phyloP scores from a whole-genome alignment of 2,329 filamentous ascomycete species.

The Didymella glomerata region DNA sequence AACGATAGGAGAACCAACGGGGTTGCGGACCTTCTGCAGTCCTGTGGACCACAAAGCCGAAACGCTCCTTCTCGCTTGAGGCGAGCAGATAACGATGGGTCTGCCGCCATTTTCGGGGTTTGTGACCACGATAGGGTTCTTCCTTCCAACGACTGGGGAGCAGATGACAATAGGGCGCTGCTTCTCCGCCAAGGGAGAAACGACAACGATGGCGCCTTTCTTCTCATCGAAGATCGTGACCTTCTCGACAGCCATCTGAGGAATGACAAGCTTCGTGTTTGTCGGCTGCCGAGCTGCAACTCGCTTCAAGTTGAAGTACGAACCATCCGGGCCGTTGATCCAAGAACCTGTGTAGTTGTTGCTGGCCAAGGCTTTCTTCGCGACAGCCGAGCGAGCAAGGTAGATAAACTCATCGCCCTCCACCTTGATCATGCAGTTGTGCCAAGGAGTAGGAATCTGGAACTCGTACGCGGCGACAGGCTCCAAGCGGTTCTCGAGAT shows the following conservation, averaged over 20 bases:
- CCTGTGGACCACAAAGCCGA: conserved; percentile 29
- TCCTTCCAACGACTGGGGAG: conserved; percentile 37
- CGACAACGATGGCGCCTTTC: conserved; percentile 32
- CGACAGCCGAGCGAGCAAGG: conserved; percentile 38
- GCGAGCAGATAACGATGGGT: conserved; percentile 37
- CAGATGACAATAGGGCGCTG: conserved; percentile 37
- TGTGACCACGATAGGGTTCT: conserved; percentile 32
- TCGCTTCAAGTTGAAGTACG: conserved; percentile 37
- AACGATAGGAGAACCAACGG: conserved; percentile 33
- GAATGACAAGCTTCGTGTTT: conserved; percentile 25
- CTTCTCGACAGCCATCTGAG: conserved; percentile 26
- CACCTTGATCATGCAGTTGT: conserved; percentile 53
- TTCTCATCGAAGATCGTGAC: conserved; percentile 35
- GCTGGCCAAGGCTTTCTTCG: conserved; percentile 34
- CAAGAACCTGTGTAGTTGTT: conserved; percentile 37
- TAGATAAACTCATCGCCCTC: conserved; percentile 43
- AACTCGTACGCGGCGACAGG: conserved; percentile 41
- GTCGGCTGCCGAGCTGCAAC: conserved; percentile 17
- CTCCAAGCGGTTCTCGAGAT: conserved; percentile 41
- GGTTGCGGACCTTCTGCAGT: conserved; percentile 33
- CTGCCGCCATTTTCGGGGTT: conserved; percentile 28
- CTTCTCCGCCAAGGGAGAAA: conserved; percentile 34
- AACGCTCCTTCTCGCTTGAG: conserved; percentile 24
- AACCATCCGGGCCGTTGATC: conserved; percentile 39
- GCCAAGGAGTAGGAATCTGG: conserved; percentile 56